These are phyloP conservation scores for Pycnococcus provasolii DNA, from an alignment of 139 green algal species.

Conservation along the genomic window DNA sequence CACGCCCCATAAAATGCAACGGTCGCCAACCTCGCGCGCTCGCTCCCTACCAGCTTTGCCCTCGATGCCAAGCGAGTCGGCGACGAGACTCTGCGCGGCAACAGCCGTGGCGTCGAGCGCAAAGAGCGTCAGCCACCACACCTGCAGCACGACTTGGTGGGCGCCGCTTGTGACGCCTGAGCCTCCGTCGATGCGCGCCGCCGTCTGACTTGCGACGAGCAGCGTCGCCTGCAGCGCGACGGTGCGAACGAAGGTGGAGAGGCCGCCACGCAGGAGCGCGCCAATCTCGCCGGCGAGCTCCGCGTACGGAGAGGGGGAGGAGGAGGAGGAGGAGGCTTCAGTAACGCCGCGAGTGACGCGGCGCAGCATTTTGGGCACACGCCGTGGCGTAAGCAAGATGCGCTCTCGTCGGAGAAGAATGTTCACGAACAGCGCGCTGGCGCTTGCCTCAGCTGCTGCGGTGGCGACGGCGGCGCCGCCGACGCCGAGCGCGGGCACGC, in stretches of 20 bases:
- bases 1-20: background rate
- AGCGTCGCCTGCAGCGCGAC: constrained; percentile 16
- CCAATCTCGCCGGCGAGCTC: background rate
- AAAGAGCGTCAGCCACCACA: constrained; percentile 16
- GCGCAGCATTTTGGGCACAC: background rate
- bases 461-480: constrained; percentile 10
- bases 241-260: constrained; percentile 8
- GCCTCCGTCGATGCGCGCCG: background rate
- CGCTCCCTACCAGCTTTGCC: background rate
- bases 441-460: constrained; percentile 2
- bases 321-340: too few species aligned
- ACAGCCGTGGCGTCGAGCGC: constrained; percentile 12
- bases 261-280: background rate
- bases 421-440: constrained; percentile 2
- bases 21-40: background rate
- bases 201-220: constrained; percentile 1
- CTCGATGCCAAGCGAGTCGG: background rate
- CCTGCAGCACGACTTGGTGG: constrained; percentile 11
- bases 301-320: too few species aligned
- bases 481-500: background rate
- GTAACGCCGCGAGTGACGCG: too few species aligned
- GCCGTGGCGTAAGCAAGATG: too few species aligned
- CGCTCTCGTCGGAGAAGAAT: background rate
- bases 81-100: constrained; percentile 11
- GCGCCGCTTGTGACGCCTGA: background rate